Evolutionary conservation across 331 rosid genomes (phyloP).

Genomic region (Acacia concinna): DNA sequence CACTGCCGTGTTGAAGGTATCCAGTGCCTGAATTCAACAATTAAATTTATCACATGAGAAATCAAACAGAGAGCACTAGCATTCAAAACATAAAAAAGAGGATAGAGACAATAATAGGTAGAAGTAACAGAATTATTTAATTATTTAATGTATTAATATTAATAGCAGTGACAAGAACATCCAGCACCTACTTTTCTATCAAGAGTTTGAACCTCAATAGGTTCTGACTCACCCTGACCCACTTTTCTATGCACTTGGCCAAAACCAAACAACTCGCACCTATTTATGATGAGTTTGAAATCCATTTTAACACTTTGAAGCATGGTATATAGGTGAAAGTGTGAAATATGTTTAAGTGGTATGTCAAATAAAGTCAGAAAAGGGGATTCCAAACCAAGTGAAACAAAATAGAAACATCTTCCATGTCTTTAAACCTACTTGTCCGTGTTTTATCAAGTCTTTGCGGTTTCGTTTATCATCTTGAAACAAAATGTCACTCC

Average conservation of each 20-base stretch:
- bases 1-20: conserved; percentile 96
- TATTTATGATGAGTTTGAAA: conserved; percentile 2
- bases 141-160: not conserved
- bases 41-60: conserved; percentile 14
- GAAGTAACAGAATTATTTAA: conserved; percentile 11
- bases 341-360: not conserved
- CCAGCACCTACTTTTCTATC: not conserved
- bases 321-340: conserved; percentile 7
- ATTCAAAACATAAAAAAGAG: not conserved
- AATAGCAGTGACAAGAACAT: conserved; percentile 14
- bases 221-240: conserved; percentile 11
- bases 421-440: not conserved
- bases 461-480: not conserved
- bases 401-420: not conserved
- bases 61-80: conserved; percentile 2
- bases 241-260: not conserved
- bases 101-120: not conserved
- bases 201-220: not conserved
- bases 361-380: not conserved
- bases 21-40: conserved; percentile 77
- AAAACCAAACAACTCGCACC: conserved; percentile 4
- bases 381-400: not conserved
- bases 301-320: not conserved
- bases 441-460: not conserved
- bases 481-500: not conserved